phyloP scores from a whole-genome alignment of 768 basidiomycete species.

The Calocybe cyanea region DNA sequence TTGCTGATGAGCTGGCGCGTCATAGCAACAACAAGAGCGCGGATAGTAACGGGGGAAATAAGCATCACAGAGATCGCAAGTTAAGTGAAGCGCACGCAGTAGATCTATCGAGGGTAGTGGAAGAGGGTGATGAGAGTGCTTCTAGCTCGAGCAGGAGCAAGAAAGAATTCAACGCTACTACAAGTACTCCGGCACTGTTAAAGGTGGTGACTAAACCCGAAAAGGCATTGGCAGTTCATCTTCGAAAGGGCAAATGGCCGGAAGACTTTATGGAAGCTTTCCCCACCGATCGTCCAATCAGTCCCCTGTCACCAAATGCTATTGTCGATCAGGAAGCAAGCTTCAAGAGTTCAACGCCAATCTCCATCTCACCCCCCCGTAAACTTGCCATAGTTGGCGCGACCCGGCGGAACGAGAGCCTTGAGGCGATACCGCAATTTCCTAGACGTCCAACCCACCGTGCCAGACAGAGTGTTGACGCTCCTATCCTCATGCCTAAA shows the following conservation, averaged over 20 bases:
- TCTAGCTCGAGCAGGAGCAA: slow-evolving; percentile 36
- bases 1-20: slow-evolving; percentile 48
- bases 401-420: slow-evolving; percentile 39
- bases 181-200: slow-evolving; percentile 14
- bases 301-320: slow-evolving; percentile 25
- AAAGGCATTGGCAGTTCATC: slow-evolving; percentile 42
- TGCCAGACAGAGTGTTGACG: slow-evolving; percentile 61
- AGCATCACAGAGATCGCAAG: slow-evolving; percentile 49
- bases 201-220: slow-evolving; percentile 21
- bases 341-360: slow-evolving; percentile 23
- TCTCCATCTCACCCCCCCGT: slow-evolving; percentile 43
- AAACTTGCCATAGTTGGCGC: slow-evolving; percentile 55
- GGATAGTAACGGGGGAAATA: slow-evolving; percentile 17
- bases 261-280: slow-evolving; percentile 74
- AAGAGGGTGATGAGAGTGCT: slow-evolving; percentile 64
- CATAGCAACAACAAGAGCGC: slow-evolving; percentile 26
- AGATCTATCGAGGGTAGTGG: slow-evolving; percentile 65
- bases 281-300: slow-evolving; percentile 28
- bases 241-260: slow-evolving; percentile 80
- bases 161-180: no score
- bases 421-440: slow-evolving; percentile 44
- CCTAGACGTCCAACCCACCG: slow-evolving; percentile 62
- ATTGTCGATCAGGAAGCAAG: slow-evolving; percentile 19
- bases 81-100: slow-evolving; percentile 58
- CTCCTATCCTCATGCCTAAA: slow-evolving; percentile 44